Conservation (phyloP, 2,329 filamentous ascomycete species). For the Sporothrix brunneoviolacea region DNA sequence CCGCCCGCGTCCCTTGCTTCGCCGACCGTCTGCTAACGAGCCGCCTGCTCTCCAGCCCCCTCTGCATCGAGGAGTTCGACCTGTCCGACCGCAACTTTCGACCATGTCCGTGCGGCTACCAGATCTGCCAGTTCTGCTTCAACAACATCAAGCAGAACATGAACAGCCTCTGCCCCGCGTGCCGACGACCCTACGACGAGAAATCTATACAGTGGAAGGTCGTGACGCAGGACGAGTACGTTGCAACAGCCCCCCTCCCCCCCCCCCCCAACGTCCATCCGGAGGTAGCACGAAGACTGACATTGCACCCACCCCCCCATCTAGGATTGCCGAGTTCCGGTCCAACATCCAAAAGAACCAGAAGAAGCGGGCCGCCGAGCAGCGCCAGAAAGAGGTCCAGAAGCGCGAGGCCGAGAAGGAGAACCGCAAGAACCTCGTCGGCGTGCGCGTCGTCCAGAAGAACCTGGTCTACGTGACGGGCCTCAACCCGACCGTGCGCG, state of each 20-base stretch:
- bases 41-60: conserved; percentile 55
- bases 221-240: conserved; percentile 89
- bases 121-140: conserved; percentile 99
- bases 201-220: conserved; percentile 96
- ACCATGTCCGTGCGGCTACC: conserved; percentile 95
- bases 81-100: conserved; percentile 94
- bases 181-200: conserved; percentile 89
- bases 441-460: conserved; percentile 93
- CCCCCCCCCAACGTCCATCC: no score
- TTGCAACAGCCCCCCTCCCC: conserved; percentile 19
- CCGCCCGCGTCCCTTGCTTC: no score
- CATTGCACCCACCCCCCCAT: no score
- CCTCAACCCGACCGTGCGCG: conserved; percentile 81
- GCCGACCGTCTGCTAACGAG: conserved; percentile 17
- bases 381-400: conserved; percentile 88
- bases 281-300: no score
- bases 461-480: conserved; percentile 98
- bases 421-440: conserved; percentile 91
- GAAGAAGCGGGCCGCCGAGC: conserved; percentile 77
- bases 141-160: conserved; percentile 99
- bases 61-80: conserved; percentile 98
- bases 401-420: conserved; percentile 95
- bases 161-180: conserved; percentile 96
- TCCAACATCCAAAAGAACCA: conserved; percentile 81
- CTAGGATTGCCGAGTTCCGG: conserved; percentile 67